Evolutionary conservation across 306 rosid species (phyloP), one percentile per base, ranked within the genome.

Genomic region (Cyamopsis tetragonoloba): DNA sequence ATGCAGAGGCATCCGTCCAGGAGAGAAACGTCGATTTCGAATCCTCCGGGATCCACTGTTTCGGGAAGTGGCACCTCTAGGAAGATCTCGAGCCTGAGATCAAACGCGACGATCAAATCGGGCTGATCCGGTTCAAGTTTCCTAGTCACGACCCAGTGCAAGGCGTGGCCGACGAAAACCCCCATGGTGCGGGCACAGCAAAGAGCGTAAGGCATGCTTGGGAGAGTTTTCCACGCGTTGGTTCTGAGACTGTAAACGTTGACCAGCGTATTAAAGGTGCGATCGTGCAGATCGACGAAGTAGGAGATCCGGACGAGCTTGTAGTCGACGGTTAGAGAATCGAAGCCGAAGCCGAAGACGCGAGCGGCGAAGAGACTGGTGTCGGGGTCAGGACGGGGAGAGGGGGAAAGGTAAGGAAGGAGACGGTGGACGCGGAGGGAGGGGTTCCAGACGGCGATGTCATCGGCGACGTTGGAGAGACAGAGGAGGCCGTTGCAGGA

Each of bases 391-490:
- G 72, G 37, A 2, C 68, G 80, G 2, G 75, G 72, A 2, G 77
- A 81, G 0, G 22, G 7, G 0, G 88, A 81, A 28, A 86, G 15
- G 37, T 37, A 76, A 1, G 96, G 86, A 12, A 91, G 49, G 8
- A 88, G 18, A 1, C 76, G 70, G 46, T 91, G 68, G 41, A 82
- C 70, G 1, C 67, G 53, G 0, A 68, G 72, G 12, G 75, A 78
- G 0, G 95, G 97, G 71, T 89, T 91, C 97, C 97, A 91, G 7
- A 88, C 8, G 5, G 91, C 95, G 69, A 91, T 70, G 35, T 91
- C 97, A 2, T 87, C 95, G 1, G 91, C 97, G 6, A 91, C 82
- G 43, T 91, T 91, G 19, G 78, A 78, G 68, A 91, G 81, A 13
- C 95, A 91, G 49, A 91, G 73, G 9, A 91, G 64, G 27, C 96